Conservation (phyloP, 2,329 filamentous ascomycete genomes). For the Orbilia javanica region DNA sequence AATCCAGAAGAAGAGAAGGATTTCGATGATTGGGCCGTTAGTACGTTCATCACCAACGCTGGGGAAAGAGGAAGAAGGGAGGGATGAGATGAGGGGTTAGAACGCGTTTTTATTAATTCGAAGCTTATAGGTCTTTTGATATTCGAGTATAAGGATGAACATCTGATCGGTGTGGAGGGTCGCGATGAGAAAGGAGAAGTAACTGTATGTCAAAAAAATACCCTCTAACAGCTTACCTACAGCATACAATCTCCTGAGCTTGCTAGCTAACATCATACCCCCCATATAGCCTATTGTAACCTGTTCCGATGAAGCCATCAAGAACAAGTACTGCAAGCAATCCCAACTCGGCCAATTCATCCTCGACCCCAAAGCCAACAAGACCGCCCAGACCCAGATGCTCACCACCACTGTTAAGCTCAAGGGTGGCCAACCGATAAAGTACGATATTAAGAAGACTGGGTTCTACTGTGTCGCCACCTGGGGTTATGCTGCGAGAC, state of each 20-base stretch:
- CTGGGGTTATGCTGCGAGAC: constrained; percentile 72
- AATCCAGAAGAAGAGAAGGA: constrained; percentile 68
- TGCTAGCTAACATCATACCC: constrained; percentile 57
- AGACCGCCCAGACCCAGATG: constrained; percentile 78
- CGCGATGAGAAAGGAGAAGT: constrained; percentile 19
- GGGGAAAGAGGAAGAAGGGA: neutral
- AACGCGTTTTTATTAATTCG: constrained; percentile 75
- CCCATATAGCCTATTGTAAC: constrained; percentile 72
- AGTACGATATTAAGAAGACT: constrained; percentile 87
- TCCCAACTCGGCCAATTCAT: constrained; percentile 88
- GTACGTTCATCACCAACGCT: constrained; percentile 22
- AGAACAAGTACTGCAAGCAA: constrained; percentile 77
- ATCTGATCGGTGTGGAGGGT: constrained; percentile 66
- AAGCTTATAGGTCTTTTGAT: constrained; percentile 67
- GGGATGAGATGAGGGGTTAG: neutral
- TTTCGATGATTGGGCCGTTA: constrained; percentile 74
- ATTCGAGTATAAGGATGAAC: constrained; percentile 92
- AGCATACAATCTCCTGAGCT: too few relatives aligned
- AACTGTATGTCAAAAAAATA: constrained; percentile 24
- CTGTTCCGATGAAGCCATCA: constrained; percentile 79
- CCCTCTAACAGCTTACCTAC: constrained; percentile 58
- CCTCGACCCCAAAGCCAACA: constrained; percentile 79
- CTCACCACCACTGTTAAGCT: constrained; percentile 85
- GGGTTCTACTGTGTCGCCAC: constrained; percentile 96
- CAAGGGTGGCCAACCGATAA: constrained; percentile 77